Evolutionary conservation across 371 early-diverging fungal species (phyloP), one percentile per base, ranked within the genome.

Genomic region (Mucor mucedo): DNA sequence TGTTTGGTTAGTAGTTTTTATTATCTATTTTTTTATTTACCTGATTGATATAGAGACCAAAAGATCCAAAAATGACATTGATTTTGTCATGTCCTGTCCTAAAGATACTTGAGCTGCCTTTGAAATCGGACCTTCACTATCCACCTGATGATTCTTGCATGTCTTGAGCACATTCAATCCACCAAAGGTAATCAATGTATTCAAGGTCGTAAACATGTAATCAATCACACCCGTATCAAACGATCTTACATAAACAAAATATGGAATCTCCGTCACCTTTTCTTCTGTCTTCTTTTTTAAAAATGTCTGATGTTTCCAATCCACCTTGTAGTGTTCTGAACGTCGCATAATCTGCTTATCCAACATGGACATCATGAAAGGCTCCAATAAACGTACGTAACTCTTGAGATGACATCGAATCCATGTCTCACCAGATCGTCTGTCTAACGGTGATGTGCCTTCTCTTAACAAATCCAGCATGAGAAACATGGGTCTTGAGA

Each of bases 381-480:
- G 92, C 42, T 89, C 87, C 28, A 93, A 61, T 1, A 91, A 62
- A 28, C 88, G 76, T 2, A 75, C 76, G 68, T 88, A 89, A 14
- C 85, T 87, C 40, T 77, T 82, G 8, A 88, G 68, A 70, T 87
- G 87, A 52, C 82, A 83, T 39, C 89, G 79, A 50, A 91, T 77
- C 91, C 91, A 93, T 3, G 82, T 83, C 59, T 93, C 91, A 7
- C 89, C 91, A 11, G 85, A 83, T 8, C 90, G 76, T 32, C 85
- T 77, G 53, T 88, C 79, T 7, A 82, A 63, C 0, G 89, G 83
- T 33, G 82, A 79, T 28, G 82, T 69, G 33, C 84, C 79, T 16
- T 78, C 82, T 21, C 82, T 70, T 35, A 93, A 68, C 33, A 87
- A 70, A 66, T 93, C 93, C 38, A 91, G 62, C 63, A 93, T 81